A percentile compares a stretch with the other conserved stretches of the same genome.
These are phyloP conservation scores for Combretum micranthum DNA, from an alignment of 345 rosid genomes.

Conservation along the genomic window DNA sequence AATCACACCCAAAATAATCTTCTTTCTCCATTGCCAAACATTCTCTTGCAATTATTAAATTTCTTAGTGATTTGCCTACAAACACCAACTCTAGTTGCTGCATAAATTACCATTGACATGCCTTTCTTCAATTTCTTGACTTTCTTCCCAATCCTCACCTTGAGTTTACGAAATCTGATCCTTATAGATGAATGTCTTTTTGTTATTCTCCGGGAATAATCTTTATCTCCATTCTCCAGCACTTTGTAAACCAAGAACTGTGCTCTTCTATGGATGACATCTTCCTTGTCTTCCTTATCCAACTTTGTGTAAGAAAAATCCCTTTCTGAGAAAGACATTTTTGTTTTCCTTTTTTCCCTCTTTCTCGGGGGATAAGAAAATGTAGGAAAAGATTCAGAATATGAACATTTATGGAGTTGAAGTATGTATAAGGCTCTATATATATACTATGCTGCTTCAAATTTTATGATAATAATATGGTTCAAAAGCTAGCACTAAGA, in stretches of 20 bases:
- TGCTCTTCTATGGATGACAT: constrained; percentile 44
- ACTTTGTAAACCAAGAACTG: constrained; percentile 82
- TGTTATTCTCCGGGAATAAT: constrained; percentile 28
- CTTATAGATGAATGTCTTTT: constrained; percentile 25
- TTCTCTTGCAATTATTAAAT: constrained; percentile 26
- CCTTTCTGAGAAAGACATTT: constrained; percentile 31
- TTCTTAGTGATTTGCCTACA: constrained; percentile 21
- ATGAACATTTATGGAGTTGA: no score
- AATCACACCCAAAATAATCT: constrained; percentile 20
- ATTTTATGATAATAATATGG: no score
- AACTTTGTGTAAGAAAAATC: constrained; percentile 45
- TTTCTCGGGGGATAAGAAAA: no score
- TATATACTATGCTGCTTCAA: no score
- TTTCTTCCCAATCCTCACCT: constrained; percentile 57
- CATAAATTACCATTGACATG: constrained; percentile 18
- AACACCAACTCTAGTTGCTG: constrained; percentile 18
- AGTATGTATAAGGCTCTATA: no score
- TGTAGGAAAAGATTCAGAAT: no score
- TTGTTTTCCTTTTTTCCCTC: no score
- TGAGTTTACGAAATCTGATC: constrained; percentile 42
- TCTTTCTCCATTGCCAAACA: constrained; percentile 27
- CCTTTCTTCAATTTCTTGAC: constrained; percentile 52
- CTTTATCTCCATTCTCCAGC: constrained; percentile 28
- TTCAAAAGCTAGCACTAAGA: no score
- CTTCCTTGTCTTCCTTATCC: constrained; percentile 68